A percentile compares a stretch with the other conserved stretches of the same genome.
Evolutionary conservation across 2,329 filamentous ascomycete genomes (phyloP).

Genomic region (Fusarium denticulatum): DNA sequence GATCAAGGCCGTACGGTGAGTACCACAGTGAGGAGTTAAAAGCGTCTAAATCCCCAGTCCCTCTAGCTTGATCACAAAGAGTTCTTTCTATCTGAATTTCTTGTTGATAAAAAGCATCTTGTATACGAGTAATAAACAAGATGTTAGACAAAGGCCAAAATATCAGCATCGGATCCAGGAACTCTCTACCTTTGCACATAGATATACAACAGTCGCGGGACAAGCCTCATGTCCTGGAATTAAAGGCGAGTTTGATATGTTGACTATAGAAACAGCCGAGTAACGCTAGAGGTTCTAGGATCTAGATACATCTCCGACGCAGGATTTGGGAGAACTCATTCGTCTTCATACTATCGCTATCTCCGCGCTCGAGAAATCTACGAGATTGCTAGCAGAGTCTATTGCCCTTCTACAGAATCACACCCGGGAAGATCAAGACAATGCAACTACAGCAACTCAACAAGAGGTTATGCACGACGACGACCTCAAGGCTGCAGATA

Average conservation of each 20-base stretch:
- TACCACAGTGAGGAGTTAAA: neutral
- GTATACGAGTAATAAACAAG: too few species aligned
- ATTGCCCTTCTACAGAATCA: neutral
- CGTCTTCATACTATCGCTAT: neutral
- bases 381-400: neutral
- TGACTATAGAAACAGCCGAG: too few species aligned
- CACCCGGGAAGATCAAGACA: neutral
- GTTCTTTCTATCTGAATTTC: too few species aligned
- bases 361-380: neutral
- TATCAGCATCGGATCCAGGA: neutral
- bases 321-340: neutral
- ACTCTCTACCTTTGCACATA: neutral
- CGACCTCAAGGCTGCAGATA: neutral
- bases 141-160: too few species aligned
- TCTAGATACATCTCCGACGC: too few species aligned
- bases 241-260: neutral
- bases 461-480: neutral
- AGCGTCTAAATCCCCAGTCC: neutral
- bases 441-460: neutral
- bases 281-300: too few species aligned
- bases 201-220: neutral
- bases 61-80: neutral
- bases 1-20: neutral
- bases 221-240: neutral
- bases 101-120: too few species aligned